phyloP scores from a whole-genome alignment of 768 basidiomycete species.

The Boletus fagicola region DNA sequence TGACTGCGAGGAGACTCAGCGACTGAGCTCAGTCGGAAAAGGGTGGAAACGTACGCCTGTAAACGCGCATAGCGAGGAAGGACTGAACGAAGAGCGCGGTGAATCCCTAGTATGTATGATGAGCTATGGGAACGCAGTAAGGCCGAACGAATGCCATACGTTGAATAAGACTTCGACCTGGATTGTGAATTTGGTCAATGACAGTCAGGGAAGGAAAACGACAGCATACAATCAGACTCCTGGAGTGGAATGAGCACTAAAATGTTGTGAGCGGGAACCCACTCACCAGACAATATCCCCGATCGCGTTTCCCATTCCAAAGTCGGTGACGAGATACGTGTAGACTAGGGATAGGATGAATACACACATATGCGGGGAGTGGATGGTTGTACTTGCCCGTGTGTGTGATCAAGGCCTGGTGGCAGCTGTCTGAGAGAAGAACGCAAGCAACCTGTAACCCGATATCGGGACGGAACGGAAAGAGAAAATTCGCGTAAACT shows the following conservation, averaged over 20 bases:
- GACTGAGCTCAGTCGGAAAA: neutral
- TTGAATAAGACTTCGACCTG: conserved; percentile 57
- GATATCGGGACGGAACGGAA: neutral
- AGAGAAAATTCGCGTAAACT: conserved; percentile 8
- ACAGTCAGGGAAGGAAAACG: neutral
- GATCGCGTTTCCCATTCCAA: conserved; percentile 30
- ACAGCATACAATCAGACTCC: conserved; percentile 29
- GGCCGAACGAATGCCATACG: conserved; percentile 21
- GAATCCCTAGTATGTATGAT: conserved; percentile 31
- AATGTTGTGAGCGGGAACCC: neutral
- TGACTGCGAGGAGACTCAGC: conserved; percentile 38
- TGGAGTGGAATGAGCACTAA: conserved; percentile 6
- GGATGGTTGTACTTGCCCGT: conserved; percentile 36
- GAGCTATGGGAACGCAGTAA: neutral
- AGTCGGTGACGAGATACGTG: conserved; percentile 46
- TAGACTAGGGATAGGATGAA: conserved; percentile 38
- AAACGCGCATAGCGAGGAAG: conserved; percentile 54
- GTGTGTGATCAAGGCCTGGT: conserved; percentile 58
- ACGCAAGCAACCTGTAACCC: conserved; percentile 47
- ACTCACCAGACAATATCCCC: conserved; percentile 45
- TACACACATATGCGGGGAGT: neutral
- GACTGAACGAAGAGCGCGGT: conserved; percentile 59
- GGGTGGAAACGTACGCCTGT: conserved; percentile 39
- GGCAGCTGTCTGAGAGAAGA: conserved; percentile 52
- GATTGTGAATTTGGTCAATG: conserved; percentile 1